Evolutionary conservation across 1,139 yeast species (phyloP).

Genomic region (Debaryomyces sp.): DNA sequence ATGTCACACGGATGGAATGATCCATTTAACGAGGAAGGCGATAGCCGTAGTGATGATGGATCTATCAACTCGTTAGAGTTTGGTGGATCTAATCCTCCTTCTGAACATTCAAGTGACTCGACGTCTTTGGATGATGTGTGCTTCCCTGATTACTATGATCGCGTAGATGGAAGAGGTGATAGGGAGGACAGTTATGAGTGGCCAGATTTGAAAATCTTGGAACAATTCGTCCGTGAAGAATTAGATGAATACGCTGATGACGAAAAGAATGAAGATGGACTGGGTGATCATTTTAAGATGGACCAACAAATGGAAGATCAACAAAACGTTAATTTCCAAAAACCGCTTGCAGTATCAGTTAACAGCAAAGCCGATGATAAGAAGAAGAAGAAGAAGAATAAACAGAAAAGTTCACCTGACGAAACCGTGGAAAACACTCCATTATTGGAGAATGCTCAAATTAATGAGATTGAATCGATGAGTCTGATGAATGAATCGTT

Average conservation of each 20-base stretch:
- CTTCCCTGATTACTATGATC: slow-evolving; percentile 58
- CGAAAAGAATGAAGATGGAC: slow-evolving; percentile 7
- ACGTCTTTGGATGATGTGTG: slow-evolving; percentile 87
- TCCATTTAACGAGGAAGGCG: slow-evolving; percentile 17
- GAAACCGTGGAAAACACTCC: slow-evolving; percentile 26
- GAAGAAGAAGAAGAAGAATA: background rate
- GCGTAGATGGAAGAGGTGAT: slow-evolving; percentile 23
- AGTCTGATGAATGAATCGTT: slow-evolving; percentile 44
- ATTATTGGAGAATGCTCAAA: slow-evolving; percentile 40
- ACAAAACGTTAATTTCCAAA: slow-evolving; percentile 28
- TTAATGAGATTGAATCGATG: slow-evolving; percentile 67
- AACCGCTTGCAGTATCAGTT: slow-evolving; percentile 22
- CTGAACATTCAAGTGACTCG: slow-evolving; percentile 72
- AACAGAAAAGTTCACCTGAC: background rate
- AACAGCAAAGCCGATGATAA: background rate
- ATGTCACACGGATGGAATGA: slow-evolving; percentile 23
- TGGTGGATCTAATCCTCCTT: slow-evolving; percentile 68
- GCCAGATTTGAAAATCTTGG: slow-evolving; percentile 81
- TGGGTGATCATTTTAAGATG: slow-evolving; percentile 3
- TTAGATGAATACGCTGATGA: slow-evolving; percentile 35
- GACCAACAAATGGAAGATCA: slow-evolving; percentile 14
- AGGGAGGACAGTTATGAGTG: slow-evolving; percentile 40
- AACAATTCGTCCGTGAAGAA: slow-evolving; percentile 79
- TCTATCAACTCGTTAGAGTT: slow-evolving; percentile 42
- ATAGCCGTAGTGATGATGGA: slow-evolving; percentile 20